phyloP scores from a whole-genome alignment of 2,329 filamentous ascomycete species.

The Fusarium drepaniforme region DNA sequence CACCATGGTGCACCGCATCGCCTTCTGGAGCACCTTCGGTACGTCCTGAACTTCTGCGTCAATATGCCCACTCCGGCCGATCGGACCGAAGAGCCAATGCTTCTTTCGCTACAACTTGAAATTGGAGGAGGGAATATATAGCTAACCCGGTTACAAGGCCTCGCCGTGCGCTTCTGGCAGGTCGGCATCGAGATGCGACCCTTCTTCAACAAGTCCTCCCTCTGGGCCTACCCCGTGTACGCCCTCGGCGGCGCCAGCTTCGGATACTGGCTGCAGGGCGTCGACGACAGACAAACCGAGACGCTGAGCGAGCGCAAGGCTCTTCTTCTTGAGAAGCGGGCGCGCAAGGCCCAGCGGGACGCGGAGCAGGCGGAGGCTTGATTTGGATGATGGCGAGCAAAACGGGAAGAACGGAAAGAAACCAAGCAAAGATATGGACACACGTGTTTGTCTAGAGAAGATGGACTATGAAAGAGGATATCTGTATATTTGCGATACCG shows the following conservation, averaged over 20 bases:
- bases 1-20: slow-evolving; percentile 73
- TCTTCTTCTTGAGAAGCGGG: slow-evolving; percentile 88
- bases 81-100: neutral
- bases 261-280: slow-evolving; percentile 95
- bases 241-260: slow-evolving; percentile 88
- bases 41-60: slow-evolving; percentile 38
- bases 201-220: slow-evolving; percentile 84
- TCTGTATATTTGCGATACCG: slow-evolving; percentile 43
- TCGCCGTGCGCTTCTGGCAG: slow-evolving; percentile 94
- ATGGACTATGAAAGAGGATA: slow-evolving; percentile 12
- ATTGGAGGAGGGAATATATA: neutral
- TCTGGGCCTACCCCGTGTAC: slow-evolving; percentile 95
- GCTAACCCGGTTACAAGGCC: slow-evolving; percentile 67
- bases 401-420: slow-evolving; percentile 7
- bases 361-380: slow-evolving; percentile 46
- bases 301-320: slow-evolving; percentile 84
- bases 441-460: neutral
- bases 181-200: slow-evolving; percentile 99
- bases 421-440: slow-evolving; percentile 18
- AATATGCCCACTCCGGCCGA: slow-evolving; percentile 24
- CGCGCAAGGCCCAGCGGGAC: slow-evolving; percentile 67
- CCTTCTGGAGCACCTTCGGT: slow-evolving; percentile 96
- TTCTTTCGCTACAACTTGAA: neutral
- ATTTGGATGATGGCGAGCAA: neutral
- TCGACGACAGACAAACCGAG: slow-evolving; percentile 84